A percentile compares a stretch with the other conserved stretches of the same genome.
phyloP scores from a whole-genome alignment of 1,139 yeast genomes.

The Sugiyamaella sp. region DNA sequence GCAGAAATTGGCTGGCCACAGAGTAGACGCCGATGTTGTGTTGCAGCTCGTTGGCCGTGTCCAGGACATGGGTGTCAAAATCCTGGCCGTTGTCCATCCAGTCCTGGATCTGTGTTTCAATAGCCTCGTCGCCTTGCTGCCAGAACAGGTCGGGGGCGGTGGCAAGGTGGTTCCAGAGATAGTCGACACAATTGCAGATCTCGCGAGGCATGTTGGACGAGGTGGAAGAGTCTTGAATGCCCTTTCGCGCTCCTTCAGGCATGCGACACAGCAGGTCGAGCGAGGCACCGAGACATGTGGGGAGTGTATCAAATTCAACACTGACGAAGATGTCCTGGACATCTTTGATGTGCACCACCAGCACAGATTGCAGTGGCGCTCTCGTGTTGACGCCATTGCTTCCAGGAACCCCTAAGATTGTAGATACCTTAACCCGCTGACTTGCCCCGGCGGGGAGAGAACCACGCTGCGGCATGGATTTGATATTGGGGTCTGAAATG shows the following conservation, averaged over 20 bases:
- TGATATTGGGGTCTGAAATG: slow-evolving; percentile 20
- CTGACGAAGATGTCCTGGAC: slow-evolving; percentile 44
- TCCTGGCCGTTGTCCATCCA: slow-evolving; percentile 43
- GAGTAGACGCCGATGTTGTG: slow-evolving; percentile 37
- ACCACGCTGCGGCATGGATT: slow-evolving; percentile 31
- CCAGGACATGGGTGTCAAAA: slow-evolving; percentile 41
- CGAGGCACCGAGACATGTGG: slow-evolving; percentile 41
- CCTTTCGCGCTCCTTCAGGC: slow-evolving; percentile 39
- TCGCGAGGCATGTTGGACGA: slow-evolving; percentile 40
- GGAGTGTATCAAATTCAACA: slow-evolving; percentile 36
- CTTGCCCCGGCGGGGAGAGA: slow-evolving; percentile 36
- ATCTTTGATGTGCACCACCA: slow-evolving; percentile 37
- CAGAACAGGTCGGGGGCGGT: slow-evolving; percentile 27
- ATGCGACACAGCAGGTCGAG: slow-evolving; percentile 37
- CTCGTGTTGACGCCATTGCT: slow-evolving; percentile 19
- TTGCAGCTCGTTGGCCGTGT: slow-evolving; percentile 35
- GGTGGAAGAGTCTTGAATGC: slow-evolving; percentile 26
- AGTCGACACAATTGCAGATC: slow-evolving; percentile 44
- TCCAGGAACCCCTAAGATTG: slow-evolving; percentile 25
- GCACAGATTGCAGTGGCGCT: slow-evolving; percentile 31
- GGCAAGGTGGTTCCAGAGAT: slow-evolving; percentile 36
- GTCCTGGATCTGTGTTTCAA: slow-evolving; percentile 39
- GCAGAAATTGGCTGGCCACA: slow-evolving; percentile 40
- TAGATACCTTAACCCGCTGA: slow-evolving; percentile 30
- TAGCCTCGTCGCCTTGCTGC: slow-evolving; percentile 35